Base-by-base conservation (phyloP, 768 basidiomycete species). In the Lentinula sp. region DNA sequence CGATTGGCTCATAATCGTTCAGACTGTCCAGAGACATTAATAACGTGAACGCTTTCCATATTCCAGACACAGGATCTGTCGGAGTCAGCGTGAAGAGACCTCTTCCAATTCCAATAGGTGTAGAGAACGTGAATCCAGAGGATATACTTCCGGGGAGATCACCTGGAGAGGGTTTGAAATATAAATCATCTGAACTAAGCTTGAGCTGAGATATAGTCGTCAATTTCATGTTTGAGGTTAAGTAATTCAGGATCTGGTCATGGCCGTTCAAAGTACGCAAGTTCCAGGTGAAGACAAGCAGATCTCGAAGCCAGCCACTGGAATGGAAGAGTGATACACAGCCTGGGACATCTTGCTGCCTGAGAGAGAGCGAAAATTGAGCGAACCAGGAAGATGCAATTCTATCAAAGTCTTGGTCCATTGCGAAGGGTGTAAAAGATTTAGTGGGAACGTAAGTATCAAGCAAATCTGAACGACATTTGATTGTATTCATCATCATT, bases 271-370 rank as follows among this genome's bases (percentile, higher is more conserved):
- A 69, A 2, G 77, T 65, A 28, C 77, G 74, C 35, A 70, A 70
- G 63, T 76, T 70, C 80, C 79, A 81, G 1, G 73, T 73, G 64
- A 82, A 77, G 11, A 72, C 69, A 52, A 81, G 72, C 35, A 76
- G 56, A 63, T 82, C 79, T 6, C 77, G 70, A 35, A 79, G 70
- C 70, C 71, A 79, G 9, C 78, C 78, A 39, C 68, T 59, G 0
- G 71, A 66, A 2, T 72, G 69, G 65, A 80, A 75, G 9, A 62
- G 64, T 8, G 68, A 62, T 0, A 63, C 62, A 5, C 71, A 62
- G 4, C 62, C 68, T 5, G 66, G 59, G 4, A 65, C 57, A 51
- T 76, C 50, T 11, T 18, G 21, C 13, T 11, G 15, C 7, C 31
- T 15, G 10, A 60, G 59, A 21, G 16, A 37, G 10, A 2, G 8